These are phyloP conservation scores for Geranium brycei DNA, from an alignment of 345 rosid genomes.

Conservation along the genomic window DNA sequence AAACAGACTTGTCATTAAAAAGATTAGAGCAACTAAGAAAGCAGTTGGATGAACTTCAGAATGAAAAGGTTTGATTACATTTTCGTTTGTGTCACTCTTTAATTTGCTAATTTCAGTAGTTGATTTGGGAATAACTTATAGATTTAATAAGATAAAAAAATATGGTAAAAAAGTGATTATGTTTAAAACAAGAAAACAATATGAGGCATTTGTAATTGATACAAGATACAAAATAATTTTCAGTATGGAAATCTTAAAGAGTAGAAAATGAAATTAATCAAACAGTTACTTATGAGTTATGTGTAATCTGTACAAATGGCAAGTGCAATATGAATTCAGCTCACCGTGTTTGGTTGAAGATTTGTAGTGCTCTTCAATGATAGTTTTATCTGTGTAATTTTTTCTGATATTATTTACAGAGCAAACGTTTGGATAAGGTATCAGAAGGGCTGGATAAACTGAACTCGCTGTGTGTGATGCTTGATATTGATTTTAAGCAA, in stretches of 20 bases:
- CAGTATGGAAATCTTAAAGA: not conserved
- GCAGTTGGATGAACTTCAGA: conserved; percentile 32
- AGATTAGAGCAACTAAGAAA: conserved; percentile 38
- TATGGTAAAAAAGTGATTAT: not conserved
- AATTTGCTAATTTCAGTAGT: not conserved
- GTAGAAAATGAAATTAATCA: too few species aligned
- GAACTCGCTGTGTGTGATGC: conserved; percentile 39
- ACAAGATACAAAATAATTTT: not conserved
- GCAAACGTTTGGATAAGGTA: conserved; percentile 33
- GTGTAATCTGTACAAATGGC: too few species aligned
- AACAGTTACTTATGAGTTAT: too few species aligned
- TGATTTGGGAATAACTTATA: not conserved
- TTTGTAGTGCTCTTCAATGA: too few species aligned
- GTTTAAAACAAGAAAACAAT: not conserved
- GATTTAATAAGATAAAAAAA: too few species aligned
- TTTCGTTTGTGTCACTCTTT: not conserved
- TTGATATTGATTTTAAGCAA: conserved; percentile 44
- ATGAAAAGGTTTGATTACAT: conserved; percentile 39
- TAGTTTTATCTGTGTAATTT: not conserved
- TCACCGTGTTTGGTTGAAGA: too few species aligned
- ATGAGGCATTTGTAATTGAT: not conserved
- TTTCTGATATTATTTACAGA: conserved; percentile 19
- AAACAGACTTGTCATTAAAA: conserved; percentile 33
- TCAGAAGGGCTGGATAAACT: conserved; percentile 26
- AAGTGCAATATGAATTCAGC: too few species aligned